Evolutionary conservation across 352 stramenopile genomes (phyloP).

Genomic region (Pelagophyceae sp.): DNA sequence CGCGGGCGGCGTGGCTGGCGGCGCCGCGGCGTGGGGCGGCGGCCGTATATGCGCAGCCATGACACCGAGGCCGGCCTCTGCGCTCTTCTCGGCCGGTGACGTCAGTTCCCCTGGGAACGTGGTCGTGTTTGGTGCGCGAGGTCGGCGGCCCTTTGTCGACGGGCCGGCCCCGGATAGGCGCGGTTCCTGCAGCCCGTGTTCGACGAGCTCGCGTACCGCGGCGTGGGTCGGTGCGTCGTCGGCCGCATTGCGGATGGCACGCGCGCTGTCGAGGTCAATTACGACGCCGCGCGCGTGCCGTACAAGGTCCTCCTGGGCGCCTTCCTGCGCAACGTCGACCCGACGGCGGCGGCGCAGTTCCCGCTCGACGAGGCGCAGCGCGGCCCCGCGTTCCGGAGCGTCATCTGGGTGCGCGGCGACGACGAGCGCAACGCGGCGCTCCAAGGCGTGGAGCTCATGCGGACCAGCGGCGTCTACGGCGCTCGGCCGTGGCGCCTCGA

Average conservation of each 20-base stretch:
- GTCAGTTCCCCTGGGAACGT: too few species aligned
- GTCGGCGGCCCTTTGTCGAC: too few species aligned
- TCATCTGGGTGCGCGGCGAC: neutral
- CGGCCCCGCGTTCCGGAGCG: neutral
- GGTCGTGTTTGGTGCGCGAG: too few species aligned
- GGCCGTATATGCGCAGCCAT: too few species aligned
- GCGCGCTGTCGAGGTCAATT: neutral
- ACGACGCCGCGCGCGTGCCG: neutral
- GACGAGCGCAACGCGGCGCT: neutral
- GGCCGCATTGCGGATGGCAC: neutral
- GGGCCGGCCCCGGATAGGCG: neutral
- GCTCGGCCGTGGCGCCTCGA: neutral
- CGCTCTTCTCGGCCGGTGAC: too few species aligned
- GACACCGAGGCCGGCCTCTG: too few species aligned
- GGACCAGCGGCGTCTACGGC: neutral
- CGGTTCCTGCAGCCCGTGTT: slow-evolving; percentile 1
- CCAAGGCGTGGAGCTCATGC: neutral
- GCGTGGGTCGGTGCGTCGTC: neutral
- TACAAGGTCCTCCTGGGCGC: slow-evolving; percentile 5
- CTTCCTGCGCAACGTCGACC: slow-evolving; percentile 2
- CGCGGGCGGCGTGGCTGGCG: too few species aligned
- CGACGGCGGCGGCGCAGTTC: neutral
- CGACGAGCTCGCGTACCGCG: slow-evolving; percentile 3
- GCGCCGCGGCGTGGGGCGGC: too few species aligned
- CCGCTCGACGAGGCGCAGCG: neutral